Percentiles rank a stretch among this genome's conserved stretches.
Evolutionary conservation across 441 rosid genomes (phyloP).

Genomic region (Eugenia klotzschiana): DNA sequence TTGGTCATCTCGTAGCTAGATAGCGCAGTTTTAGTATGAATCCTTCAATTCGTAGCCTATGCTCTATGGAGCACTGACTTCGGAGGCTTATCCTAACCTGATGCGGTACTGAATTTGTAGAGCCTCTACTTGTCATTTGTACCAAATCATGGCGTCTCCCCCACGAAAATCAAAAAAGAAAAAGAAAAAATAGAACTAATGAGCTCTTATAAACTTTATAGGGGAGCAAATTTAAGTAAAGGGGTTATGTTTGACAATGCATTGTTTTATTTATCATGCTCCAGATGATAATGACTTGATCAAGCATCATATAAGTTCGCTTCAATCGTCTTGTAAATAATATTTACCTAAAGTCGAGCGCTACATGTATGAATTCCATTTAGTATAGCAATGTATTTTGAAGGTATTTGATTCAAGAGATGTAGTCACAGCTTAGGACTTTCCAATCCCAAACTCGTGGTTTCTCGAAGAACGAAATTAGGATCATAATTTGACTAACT

Average conservation of each 20-base stretch:
- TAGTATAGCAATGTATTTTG: not conserved
- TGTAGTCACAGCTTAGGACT: not conserved
- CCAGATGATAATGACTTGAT: not conserved
- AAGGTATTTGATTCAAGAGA: not conserved
- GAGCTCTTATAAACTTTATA: not conserved
- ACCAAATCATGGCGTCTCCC: not conserved
- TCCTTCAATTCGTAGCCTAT: not conserved
- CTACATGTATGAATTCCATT: not conserved
- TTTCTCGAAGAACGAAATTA: not conserved
- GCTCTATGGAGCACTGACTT: not conserved
- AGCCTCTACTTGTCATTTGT: not conserved
- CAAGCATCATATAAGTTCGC: not conserved
- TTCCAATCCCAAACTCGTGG: not conserved
- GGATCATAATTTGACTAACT: not conserved
- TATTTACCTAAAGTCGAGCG: not conserved
- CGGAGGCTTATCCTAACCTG: not conserved
- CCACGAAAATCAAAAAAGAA: not conserved
- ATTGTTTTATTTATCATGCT: not conserved
- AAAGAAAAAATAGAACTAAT: not conserved
- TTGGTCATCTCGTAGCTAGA: not conserved
- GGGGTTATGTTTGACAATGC: not conserved
- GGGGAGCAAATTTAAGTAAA: not conserved
- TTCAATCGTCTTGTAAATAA: not conserved
- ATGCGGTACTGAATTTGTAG: not conserved
- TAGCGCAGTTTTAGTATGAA: not conserved